Percentiles rank a stretch among this genome's conserved stretches.
phyloP scores from a whole-genome alignment of 257 asterid genomes.

The Nicotiana knightiana region DNA sequence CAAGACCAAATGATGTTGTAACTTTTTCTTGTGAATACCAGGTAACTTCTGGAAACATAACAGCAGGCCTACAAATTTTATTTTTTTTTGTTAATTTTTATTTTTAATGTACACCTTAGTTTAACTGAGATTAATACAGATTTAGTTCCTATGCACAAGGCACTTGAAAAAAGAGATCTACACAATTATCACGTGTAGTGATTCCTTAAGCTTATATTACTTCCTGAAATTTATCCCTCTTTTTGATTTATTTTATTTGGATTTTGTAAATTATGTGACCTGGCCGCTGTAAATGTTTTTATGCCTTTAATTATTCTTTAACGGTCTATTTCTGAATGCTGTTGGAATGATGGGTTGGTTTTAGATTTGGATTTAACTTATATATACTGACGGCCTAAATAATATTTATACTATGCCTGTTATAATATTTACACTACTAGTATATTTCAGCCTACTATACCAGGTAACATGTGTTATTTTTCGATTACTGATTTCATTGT shows the following conservation, averaged over 20 bases:
- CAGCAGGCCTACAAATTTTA: slow-evolving; percentile 33
- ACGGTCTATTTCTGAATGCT: background rate
- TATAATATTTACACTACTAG: no score
- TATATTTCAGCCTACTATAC: no score
- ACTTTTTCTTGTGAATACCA: slow-evolving; percentile 30
- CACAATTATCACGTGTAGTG: slow-evolving; percentile 15
- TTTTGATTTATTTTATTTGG: background rate
- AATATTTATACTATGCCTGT: no score
- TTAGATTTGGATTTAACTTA: background rate
- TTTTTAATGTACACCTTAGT: slow-evolving; percentile 38
- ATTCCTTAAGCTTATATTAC: background rate
- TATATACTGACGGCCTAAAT: no score
- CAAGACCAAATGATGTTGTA: slow-evolving; percentile 18
- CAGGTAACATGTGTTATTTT: no score
- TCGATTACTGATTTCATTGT: background rate
- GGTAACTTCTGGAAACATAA: slow-evolving; percentile 34
- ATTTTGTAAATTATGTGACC: slow-evolving; percentile 5
- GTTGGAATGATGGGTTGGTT: background rate
- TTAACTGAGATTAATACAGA: slow-evolving; percentile 31
- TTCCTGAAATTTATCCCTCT: background rate
- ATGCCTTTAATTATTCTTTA: background rate
- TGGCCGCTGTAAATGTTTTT: slow-evolving; percentile 7
- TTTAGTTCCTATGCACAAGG: slow-evolving; percentile 28
- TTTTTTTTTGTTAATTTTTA: background rate
- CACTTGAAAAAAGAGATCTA: slow-evolving; percentile 17